These are phyloP conservation scores for Alternaria burnsii DNA, from an alignment of 2,329 filamentous ascomycete genomes.

Conservation along the genomic window DNA sequence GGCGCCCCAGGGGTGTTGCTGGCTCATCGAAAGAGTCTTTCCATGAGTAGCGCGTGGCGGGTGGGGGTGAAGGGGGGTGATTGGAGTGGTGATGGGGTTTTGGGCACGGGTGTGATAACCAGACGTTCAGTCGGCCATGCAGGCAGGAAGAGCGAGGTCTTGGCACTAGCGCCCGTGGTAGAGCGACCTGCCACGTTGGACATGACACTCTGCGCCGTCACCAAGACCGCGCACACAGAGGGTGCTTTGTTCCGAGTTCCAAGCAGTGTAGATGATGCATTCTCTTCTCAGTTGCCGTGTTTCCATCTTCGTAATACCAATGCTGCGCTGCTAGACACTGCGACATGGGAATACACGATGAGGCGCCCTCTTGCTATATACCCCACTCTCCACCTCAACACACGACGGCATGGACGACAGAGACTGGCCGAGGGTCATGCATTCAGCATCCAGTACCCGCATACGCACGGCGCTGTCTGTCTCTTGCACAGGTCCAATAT, in stretches of 20 bases:
- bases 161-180: constrained; percentile 4
- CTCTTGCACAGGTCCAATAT: neutral
- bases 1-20: constrained; percentile 67
- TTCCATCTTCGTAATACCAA: fast-evolving
- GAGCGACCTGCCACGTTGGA: constrained; percentile 19
- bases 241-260: too few species aligned
- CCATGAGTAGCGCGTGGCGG: constrained; percentile 52
- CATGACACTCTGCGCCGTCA: neutral
- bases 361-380: neutral
- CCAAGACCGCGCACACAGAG: neutral
- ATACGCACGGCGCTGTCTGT: neutral
- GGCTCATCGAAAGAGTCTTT: constrained; percentile 56
- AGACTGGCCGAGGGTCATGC: neutral
- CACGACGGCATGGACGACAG: neutral
- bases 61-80: constrained; percentile 33
- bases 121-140: constrained; percentile 19
- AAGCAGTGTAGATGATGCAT: neutral
- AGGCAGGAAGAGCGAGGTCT: constrained; percentile 17
- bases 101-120: constrained; percentile 30
- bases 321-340: neutral
- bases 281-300: neutral
- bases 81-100: constrained; percentile 24
- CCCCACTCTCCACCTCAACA: constrained; percentile 2
- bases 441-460: neutral
- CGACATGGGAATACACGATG: neutral